A percentile compares a stretch with the other conserved stretches of the same genome.
Evolutionary conservation across 495 filamentous ascomycete species (phyloP).

Genomic region (Penicillium lagena): DNA sequence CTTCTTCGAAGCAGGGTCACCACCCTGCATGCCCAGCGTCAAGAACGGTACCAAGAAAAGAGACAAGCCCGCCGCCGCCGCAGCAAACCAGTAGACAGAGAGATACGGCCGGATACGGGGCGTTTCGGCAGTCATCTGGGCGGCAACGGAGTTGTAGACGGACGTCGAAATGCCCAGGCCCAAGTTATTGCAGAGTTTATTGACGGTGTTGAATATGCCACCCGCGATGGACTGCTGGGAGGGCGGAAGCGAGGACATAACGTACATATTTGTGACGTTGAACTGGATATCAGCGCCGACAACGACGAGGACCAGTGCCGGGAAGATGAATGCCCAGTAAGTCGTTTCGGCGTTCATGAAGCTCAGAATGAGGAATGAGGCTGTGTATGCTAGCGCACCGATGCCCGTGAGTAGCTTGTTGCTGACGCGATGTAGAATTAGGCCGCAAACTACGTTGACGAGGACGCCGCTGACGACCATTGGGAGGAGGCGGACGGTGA

Average conservation of each 20-base stretch:
- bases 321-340: slow-evolving; percentile 55
- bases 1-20: slow-evolving; percentile 1
- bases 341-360: slow-evolving; percentile 33
- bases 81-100: slow-evolving; percentile 24
- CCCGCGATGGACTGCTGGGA: slow-evolving; percentile 30
- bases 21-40: slow-evolving; percentile 23
- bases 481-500: slow-evolving; percentile 51
- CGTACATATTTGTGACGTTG: slow-evolving; percentile 50
- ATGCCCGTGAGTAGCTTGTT: slow-evolving; percentile 41
- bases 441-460: slow-evolving; percentile 47
- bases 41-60: slow-evolving; percentile 26
- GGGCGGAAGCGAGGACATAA: slow-evolving; percentile 31
- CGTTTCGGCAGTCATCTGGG: slow-evolving; percentile 10
- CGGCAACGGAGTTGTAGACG: slow-evolving; percentile 12
- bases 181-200: slow-evolving; percentile 26
- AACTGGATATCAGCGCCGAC: slow-evolving; percentile 55
- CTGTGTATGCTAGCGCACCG: slow-evolving; percentile 35
- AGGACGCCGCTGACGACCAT: slow-evolving; percentile 45
- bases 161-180: slow-evolving; percentile 27
- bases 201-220: slow-evolving; percentile 32
- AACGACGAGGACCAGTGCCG: slow-evolving; percentile 42
- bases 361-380: slow-evolving; percentile 49
- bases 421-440: slow-evolving; percentile 47
- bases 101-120: slow-evolving; percentile 21
- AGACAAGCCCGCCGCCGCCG: slow-evolving; percentile 19